Evolutionary conservation across 495 filamentous ascomycete genomes (phyloP).

Genomic region (Xylona heveae): DNA sequence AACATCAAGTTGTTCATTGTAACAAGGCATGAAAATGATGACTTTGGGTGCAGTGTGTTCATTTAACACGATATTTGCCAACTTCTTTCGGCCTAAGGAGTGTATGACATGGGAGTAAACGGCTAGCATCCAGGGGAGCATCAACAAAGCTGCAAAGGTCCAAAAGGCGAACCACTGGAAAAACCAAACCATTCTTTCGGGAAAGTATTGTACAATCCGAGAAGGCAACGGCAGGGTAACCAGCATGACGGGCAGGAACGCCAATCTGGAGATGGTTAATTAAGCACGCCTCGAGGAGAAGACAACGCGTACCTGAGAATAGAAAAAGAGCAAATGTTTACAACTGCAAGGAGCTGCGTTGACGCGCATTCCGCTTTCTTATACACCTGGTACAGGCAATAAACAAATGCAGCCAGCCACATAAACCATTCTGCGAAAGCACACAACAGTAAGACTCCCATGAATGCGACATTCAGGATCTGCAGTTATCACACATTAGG

Average conservation of each 20-base stretch:
- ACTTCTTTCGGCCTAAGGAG: constrained; percentile 56
- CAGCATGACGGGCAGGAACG: constrained; percentile 86
- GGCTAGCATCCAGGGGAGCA: constrained; percentile 83
- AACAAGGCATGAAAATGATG: constrained; percentile 94
- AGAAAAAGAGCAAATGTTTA: constrained; percentile 10
- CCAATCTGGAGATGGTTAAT: constrained; percentile 28
- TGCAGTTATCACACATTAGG: no score
- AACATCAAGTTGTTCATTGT: constrained; percentile 78
- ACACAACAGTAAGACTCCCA: constrained; percentile 63
- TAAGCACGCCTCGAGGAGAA: constrained; percentile 1
- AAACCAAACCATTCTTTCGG: constrained; percentile 35
- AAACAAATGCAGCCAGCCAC: constrained; percentile 80
- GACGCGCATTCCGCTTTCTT: constrained; percentile 78
- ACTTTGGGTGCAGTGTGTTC: constrained; percentile 79
- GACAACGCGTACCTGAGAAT: neutral
- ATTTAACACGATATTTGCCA: constrained; percentile 68
- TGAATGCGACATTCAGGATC: constrained; percentile 66
- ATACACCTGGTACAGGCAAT: constrained; percentile 76
- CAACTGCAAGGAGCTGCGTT: constrained; percentile 49
- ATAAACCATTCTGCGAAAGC: constrained; percentile 88
- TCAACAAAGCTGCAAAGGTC: constrained; percentile 70
- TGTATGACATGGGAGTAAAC: constrained; percentile 77
- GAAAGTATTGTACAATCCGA: constrained; percentile 48
- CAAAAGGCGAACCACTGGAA: constrained; percentile 96
- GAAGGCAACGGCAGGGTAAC: constrained; percentile 76